Conservation (phyloP, 106 monocot genomes). For the Alisma plantagoaquatica region DNA sequence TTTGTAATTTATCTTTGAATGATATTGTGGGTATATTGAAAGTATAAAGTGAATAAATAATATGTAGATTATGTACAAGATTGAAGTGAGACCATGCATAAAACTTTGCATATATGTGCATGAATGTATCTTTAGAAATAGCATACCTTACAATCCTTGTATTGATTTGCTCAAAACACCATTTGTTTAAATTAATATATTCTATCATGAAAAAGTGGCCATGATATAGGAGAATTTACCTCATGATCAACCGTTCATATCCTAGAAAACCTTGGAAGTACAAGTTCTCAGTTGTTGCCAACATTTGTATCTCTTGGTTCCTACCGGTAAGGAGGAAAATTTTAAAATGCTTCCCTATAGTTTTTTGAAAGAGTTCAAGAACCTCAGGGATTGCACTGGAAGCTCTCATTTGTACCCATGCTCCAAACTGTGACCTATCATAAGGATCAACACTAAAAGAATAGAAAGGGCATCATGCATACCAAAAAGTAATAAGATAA, state of each 20-base stretch:
- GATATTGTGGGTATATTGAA: too few relatives aligned
- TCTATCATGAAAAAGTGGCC: too few relatives aligned
- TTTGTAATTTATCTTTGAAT: too few relatives aligned
- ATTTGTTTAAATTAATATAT: too few relatives aligned
- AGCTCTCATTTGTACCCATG: constrained; percentile 31
- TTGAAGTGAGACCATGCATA: too few relatives aligned
- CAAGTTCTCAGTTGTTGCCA: constrained; percentile 29
- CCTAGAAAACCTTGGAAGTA: constrained; percentile 31
- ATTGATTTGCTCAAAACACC: too few relatives aligned
- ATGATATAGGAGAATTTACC: too few relatives aligned
- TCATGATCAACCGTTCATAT: constrained; percentile 49
- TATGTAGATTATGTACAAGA: too few relatives aligned
- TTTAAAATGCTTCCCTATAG: constrained; percentile 34
- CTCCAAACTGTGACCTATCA: constrained; percentile 30
- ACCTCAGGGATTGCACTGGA: constrained; percentile 34
- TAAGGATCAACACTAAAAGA: constrained; percentile 33
- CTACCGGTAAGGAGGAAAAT: constrained; percentile 62
- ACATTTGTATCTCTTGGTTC: constrained; percentile 21
- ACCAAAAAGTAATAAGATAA: not conserved
- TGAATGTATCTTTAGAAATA: too few relatives aligned
- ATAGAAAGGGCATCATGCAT: not conserved
- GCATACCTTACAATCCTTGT: too few relatives aligned
- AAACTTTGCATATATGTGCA: too few relatives aligned
- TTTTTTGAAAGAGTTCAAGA: constrained; percentile 20
- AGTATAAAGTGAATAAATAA: too few relatives aligned